Evolutionary conservation across 2,329 filamentous ascomycete species (phyloP).

Genomic region (Cryphonectria nitschkei): DNA sequence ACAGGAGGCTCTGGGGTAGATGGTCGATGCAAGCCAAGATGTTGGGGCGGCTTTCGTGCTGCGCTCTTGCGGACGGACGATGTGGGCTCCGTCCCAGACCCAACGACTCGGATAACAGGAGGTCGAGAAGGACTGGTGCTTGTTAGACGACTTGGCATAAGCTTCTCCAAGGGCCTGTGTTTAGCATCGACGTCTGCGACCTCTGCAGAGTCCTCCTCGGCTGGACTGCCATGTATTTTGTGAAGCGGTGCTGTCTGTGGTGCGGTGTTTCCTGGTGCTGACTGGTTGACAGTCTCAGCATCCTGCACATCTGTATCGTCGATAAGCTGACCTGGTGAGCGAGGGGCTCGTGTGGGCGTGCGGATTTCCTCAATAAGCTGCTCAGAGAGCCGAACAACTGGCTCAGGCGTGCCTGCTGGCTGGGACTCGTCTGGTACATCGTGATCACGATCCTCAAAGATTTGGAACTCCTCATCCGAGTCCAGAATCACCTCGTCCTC

Average conservation of each 20-base stretch:
- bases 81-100: neutral
- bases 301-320: neutral
- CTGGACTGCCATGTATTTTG: neutral
- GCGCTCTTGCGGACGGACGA: neutral
- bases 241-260: neutral
- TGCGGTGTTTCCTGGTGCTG: too few relatives aligned
- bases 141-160: neutral
- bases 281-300: neutral
- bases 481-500: slow-evolving; percentile 50
- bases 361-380: neutral
- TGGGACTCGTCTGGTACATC: neutral
- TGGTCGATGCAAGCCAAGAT: neutral
- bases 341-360: neutral
- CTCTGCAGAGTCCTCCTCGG: neutral
- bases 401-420: slow-evolving; percentile 33
- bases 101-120: neutral
- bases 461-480: slow-evolving; percentile 50
- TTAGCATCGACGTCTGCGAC: neutral
- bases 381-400: slow-evolving; percentile 25
- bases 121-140: neutral
- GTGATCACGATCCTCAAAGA: slow-evolving; percentile 34
- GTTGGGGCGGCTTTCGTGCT: neutral
- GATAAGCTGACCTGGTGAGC: neutral
- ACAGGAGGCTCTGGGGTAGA: slow-evolving; percentile 16
- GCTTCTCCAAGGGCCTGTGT: neutral